Evolutionary conservation across 2,329 filamentous ascomycete genomes (phyloP), one percentile per base, ranked within the genome.

Genomic region (Sclerotinia subarctica): DNA sequence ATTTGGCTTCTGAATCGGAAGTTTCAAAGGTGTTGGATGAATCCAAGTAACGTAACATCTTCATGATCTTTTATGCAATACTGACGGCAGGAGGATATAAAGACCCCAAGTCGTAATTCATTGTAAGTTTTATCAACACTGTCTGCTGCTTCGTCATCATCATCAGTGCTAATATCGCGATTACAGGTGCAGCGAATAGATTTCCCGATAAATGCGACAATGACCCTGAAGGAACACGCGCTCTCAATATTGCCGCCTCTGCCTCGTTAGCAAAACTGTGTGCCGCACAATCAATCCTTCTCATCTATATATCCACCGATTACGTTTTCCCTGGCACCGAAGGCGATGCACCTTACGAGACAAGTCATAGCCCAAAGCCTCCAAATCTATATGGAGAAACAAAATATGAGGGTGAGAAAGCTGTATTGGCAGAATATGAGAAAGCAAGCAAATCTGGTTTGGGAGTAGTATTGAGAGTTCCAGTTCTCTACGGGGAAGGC

Each of bases 161-260:
- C 38, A 46, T 26, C 57, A 46, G 21, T 26, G 7, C 46, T 67
- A 52, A 67, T 56, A 60, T n/a, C 38, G 15, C 56, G 10, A 38
- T 67, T 62, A 19, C 66, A 94, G 91, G 91, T 77, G 94, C 93
- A 52, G 93, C 93, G 57, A 94, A 96, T 78, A 88, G 92, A 70
- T 96, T 90, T 75, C 93, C 94, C 2, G 93, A 97, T 79, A 90
- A 90, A 77, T 94, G 93, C 76, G 90, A 93, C 74, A 85, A 86
- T 72, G 87, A 97, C 77, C 93, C 93, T 3, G 86, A 89, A 69
- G 90, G 87, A 66, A 92, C 93, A 3, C 86, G 85, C 69, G 84
- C 84, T 24, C 82, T 96, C 74, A 96, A 96, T 75, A 87, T 94
- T 17, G 83, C 86, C 3, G 90, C 92, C 2, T 90, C 91, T 58